Percentiles rank a stretch among this genome's conserved stretches.
Conservation (phyloP, 257 asterid genomes). For the Nemophila menziesii region DNA sequence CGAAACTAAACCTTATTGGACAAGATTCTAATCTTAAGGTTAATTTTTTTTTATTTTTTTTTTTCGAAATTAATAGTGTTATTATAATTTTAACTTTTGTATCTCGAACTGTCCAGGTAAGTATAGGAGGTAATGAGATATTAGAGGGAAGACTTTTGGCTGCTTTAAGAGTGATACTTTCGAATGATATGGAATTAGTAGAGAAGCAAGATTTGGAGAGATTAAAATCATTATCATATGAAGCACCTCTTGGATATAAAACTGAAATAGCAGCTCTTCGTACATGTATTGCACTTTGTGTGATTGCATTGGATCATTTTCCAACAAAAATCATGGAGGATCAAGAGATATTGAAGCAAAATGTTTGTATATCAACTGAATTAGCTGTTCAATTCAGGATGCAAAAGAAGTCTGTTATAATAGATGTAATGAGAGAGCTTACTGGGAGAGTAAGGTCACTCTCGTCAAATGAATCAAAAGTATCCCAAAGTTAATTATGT, state of each 20-base stretch:
- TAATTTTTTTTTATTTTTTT: constrained; percentile 1
- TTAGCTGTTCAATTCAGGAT: constrained; percentile 60
- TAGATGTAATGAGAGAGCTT: constrained; percentile 63
- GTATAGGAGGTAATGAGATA: constrained; percentile 62
- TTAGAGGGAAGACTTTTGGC: constrained; percentile 77
- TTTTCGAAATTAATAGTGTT: no score
- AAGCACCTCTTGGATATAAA: constrained; percentile 56
- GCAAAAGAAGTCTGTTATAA: constrained; percentile 55
- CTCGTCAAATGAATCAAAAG: constrained; percentile 23
- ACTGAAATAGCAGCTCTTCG: constrained; percentile 54
- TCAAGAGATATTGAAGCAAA: constrained; percentile 40
- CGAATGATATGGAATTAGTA: constrained; percentile 41
- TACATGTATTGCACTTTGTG: constrained; percentile 59
- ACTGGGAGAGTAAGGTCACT: constrained; percentile 43
- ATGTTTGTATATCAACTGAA: constrained; percentile 38
- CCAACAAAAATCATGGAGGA: constrained; percentile 91
- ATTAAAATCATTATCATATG: constrained; percentile 40
- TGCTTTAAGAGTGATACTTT: constrained; percentile 62
- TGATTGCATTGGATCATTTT: constrained; percentile 67
- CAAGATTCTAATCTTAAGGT: constrained; percentile 72
- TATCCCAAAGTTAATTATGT: constrained; percentile 14
- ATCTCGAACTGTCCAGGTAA: constrained; percentile 34
- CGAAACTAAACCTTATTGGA: constrained; percentile 45
- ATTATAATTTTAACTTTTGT: no score
- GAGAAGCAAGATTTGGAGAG: constrained; percentile 29